Conservation (phyloP, 345 rosid species). For the Mangifera indica region DNA sequence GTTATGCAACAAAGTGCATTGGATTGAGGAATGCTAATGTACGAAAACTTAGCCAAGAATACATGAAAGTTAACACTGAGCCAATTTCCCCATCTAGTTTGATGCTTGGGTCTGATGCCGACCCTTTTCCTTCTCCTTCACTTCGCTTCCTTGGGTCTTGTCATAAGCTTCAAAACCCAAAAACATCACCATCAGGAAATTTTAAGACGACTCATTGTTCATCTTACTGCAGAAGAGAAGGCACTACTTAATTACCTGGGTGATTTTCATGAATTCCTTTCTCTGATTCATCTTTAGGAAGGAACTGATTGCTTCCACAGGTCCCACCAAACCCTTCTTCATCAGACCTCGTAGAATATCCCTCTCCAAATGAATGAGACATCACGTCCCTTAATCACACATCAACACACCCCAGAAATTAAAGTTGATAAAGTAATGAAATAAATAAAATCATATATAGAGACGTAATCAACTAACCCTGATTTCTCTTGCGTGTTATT, state of each 20-base stretch:
- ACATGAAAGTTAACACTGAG: no score
- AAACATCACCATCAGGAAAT: no score
- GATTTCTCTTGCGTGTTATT: slow-evolving; percentile 25
- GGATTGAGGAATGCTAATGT: no score
- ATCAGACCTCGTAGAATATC: slow-evolving; percentile 67
- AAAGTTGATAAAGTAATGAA: no score
- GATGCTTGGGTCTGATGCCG: slow-evolving; percentile 46
- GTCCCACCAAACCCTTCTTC: slow-evolving; percentile 88
- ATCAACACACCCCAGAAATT: background rate
- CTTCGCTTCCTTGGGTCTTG: slow-evolving; percentile 72
- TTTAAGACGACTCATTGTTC: no score
- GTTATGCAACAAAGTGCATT: background rate
- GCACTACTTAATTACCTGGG: slow-evolving; percentile 46
- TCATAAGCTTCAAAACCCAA: slow-evolving; percentile 45
- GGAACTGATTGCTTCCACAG: slow-evolving; percentile 50
- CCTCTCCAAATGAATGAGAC: slow-evolving; percentile 78
- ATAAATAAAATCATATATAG: background rate
- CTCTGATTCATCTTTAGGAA: slow-evolving; percentile 17
- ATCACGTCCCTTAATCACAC: slow-evolving; percentile 49
- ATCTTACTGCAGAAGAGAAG: no score
- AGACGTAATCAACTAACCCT: slow-evolving; percentile 17
- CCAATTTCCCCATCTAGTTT: background rate
- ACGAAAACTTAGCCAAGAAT: background rate
- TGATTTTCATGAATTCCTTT: slow-evolving; percentile 49
- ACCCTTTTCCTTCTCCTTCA: slow-evolving; percentile 66